Percentiles rank a stretch among this genome's conserved stretches.
Conservation (phyloP, 495 filamentous ascomycete species). For the Penicillium diatomitis region DNA sequence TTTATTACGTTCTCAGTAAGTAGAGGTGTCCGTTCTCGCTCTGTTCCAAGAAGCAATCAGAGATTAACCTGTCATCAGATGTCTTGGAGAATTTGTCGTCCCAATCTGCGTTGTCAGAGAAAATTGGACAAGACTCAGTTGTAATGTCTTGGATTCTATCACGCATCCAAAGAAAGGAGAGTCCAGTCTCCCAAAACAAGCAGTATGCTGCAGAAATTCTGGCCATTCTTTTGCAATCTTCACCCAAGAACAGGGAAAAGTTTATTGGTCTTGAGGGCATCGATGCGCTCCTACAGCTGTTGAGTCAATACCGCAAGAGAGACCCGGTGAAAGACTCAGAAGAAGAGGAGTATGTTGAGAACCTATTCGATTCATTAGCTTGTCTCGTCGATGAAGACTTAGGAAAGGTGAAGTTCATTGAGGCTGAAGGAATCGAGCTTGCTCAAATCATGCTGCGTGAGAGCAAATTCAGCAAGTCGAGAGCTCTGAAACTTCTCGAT, state of each 20-base stretch:
- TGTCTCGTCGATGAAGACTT: conserved; percentile 66
- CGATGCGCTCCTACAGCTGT: conserved; percentile 71
- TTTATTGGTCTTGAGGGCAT: conserved; percentile 62
- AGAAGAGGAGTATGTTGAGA: conserved; percentile 92
- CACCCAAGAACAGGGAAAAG: conserved; percentile 49
- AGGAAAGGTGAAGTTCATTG: conserved; percentile 76
- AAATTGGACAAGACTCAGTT: conserved; percentile 55
- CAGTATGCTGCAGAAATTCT: conserved; percentile 91
- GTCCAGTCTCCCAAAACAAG: conserved; percentile 71
- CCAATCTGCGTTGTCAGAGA: conserved; percentile 53
- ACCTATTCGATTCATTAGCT: conserved; percentile 76
- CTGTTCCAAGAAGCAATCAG: not conserved
- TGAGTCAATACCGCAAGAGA: conserved; percentile 79
- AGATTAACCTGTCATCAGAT: conserved; percentile 23
- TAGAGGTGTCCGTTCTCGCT: not conserved
- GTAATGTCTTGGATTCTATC: conserved; percentile 69
- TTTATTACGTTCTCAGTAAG: conserved; percentile 72
- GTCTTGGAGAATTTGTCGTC: conserved; percentile 84
- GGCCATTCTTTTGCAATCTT: conserved; percentile 74
- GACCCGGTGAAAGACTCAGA: conserved; percentile 81
- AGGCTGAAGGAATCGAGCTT: conserved; percentile 88
- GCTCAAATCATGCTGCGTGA: conserved; percentile 81
- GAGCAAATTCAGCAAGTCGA: conserved; percentile 67
- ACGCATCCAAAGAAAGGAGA: conserved; percentile 57
- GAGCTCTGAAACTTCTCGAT: conserved; percentile 73